These are phyloP conservation scores for Alternaria solani DNA, from an alignment of 2,329 filamentous ascomycete genomes.

Conservation along the genomic window DNA sequence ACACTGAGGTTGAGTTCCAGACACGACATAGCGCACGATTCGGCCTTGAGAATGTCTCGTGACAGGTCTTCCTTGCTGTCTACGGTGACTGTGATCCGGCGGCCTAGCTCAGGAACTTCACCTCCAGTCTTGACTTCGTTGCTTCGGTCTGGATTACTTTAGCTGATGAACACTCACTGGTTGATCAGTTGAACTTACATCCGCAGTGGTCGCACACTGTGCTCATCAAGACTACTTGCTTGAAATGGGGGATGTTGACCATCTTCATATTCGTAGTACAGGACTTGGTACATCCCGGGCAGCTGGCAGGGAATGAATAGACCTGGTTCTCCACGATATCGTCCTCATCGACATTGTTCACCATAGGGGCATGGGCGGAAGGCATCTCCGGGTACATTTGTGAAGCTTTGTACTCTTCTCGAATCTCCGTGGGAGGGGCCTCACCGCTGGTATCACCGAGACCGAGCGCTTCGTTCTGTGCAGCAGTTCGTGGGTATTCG, in stretches of 20 bases:
- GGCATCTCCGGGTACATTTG: slow-evolving; percentile 57
- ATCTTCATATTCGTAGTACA: slow-evolving; percentile 98
- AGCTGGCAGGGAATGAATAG: slow-evolving; percentile 90
- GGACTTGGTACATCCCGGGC: slow-evolving; percentile 85
- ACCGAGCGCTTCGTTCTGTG: slow-evolving; percentile 87
- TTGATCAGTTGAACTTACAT: slow-evolving; percentile 53
- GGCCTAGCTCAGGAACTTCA: slow-evolving; percentile 84
- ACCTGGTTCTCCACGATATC: slow-evolving; percentile 94
- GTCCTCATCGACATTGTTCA: slow-evolving; percentile 60
- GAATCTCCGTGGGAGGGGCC: slow-evolving; percentile 65
- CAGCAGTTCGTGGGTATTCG: slow-evolving; percentile 81
- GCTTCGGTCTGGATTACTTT: slow-evolving; percentile 68
- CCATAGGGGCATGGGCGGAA: slow-evolving; percentile 38
- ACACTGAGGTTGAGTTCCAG: slow-evolving; percentile 87
- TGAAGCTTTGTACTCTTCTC: slow-evolving; percentile 61
- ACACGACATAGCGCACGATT: slow-evolving; percentile 86
- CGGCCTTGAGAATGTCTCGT: slow-evolving; percentile 94
- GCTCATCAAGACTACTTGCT: slow-evolving; percentile 95
- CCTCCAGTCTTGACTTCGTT: slow-evolving; percentile 99
- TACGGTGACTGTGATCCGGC: slow-evolving; percentile 81
- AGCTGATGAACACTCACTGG: slow-evolving; percentile 4
- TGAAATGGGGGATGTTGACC: slow-evolving; percentile 97
- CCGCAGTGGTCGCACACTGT: slow-evolving; percentile 92
- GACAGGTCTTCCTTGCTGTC: slow-evolving; percentile 75
- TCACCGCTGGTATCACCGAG: slow-evolving; percentile 62